A percentile compares a stretch with the other conserved stretches of the same genome.
Conservation (phyloP, 768 basidiomycete genomes). For the Mycena venus region DNA sequence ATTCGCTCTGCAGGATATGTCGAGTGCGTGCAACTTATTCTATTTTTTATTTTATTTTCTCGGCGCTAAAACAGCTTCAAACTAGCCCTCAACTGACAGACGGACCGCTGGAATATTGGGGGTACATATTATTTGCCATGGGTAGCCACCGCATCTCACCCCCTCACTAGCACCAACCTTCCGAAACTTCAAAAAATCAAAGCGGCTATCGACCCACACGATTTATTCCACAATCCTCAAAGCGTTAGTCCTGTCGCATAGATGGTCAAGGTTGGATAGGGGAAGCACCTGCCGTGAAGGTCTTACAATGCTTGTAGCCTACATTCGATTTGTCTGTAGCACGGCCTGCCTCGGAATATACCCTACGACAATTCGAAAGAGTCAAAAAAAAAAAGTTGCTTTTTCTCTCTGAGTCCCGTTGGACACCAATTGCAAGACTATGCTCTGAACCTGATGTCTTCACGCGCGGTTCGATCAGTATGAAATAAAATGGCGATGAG, state of each 20-base stretch:
- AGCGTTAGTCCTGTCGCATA: conserved; percentile 12
- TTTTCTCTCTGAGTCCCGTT: no score
- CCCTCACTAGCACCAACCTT: conserved; percentile 24
- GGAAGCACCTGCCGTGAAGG: not conserved
- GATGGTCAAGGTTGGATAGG: not conserved
- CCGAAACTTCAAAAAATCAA: conserved; percentile 29
- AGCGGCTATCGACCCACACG: conserved; percentile 17
- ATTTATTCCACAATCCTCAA: conserved; percentile 34
- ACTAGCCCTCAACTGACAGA: conserved; percentile 23
- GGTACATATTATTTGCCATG: no score
- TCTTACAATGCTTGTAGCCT: not conserved
- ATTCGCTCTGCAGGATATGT: conserved; percentile 37
- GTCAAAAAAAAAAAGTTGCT: no score
- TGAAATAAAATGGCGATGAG: no score
- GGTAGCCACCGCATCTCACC: no score
- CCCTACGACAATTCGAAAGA: no score
- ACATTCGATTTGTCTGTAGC: no score
- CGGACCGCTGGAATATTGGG: conserved; percentile 31
- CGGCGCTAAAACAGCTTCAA: not conserved
- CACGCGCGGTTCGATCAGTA: no score
- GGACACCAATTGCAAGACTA: no score
- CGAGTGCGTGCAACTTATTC: conserved; percentile 26
- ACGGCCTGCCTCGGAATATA: no score
- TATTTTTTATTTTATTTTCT: not conserved
- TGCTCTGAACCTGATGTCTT: no score